Base-by-base conservation (phyloP, 108 stramenopile genomes). In the Cyclotella sp. region DNA sequence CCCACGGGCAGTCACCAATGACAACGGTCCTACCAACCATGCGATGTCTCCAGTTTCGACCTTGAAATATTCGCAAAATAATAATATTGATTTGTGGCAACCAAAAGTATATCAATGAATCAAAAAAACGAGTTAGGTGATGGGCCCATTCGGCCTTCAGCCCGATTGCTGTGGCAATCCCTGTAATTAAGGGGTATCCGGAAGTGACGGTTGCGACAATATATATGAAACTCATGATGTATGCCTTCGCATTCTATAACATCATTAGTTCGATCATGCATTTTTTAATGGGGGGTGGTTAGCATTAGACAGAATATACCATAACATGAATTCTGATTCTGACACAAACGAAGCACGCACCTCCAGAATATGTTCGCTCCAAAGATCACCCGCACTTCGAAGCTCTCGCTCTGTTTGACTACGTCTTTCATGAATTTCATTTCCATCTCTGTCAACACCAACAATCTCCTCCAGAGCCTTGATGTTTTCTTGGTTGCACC, bases 1-100 rank as follows among this genome's bases (percentile, higher is more conserved):
- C 86, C 84, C 85, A 86, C 22, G 89, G 86, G 27, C 73, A 73
- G 65, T 90, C 89, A 24, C 78, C 89, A 24, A 90, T 52, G 7
- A 90, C 89, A 11, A 90, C 82, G 61, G 89, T 90, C n/a, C 89
- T 85, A n/a, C 83, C 86, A 26, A 87, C 89, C 73, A 87, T 82
- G 6, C 89, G 79, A 57, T 87, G 86, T 44, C 83, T 53, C 15
- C 88, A 39, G 47, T 83, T 78, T 14, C 89, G 80, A 16, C 84
- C 59, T 73, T 88, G 77, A 6, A 82, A 19, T 43, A 80, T 22
- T 46, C 88, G 80, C 28, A 85, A 43, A 65, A 86, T 74, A 10
- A 46, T 59, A 4, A 86, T 74, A 51, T 86, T 83, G 24, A 81
- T 84, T 68, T 90, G 82, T n/a, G 84, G 85, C 13, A 90, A 53